Conservation (phyloP, 768 basidiomycete genomes). For the Tylopilus sp. region DNA sequence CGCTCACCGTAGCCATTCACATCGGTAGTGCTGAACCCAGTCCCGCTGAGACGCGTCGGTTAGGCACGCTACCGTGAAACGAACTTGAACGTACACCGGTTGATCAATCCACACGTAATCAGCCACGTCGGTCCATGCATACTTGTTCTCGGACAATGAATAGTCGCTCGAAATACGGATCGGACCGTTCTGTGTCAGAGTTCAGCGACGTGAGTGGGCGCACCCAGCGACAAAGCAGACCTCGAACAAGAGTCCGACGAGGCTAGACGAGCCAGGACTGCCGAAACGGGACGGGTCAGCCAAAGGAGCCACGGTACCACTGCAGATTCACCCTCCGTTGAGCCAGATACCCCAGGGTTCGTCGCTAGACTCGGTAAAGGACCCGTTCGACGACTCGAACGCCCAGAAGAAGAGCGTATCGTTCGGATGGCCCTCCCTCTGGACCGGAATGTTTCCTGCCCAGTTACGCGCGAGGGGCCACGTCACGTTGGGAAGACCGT, state of each 20-base stretch:
- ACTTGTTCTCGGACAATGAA: slow-evolving; percentile 45
- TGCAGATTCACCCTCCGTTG: slow-evolving; percentile 70
- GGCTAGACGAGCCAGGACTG: slow-evolving; percentile 69
- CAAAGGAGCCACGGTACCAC: neutral
- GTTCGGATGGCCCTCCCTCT: slow-evolving; percentile 57
- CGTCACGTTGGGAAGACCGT: slow-evolving; percentile 57
- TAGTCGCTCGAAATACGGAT: slow-evolving; percentile 54
- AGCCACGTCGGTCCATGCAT: slow-evolving; percentile 56
- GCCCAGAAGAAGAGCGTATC: slow-evolving; percentile 66
- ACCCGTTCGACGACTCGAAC: slow-evolving; percentile 54
- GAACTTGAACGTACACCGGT: slow-evolving; percentile 45
- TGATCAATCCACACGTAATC: slow-evolving; percentile 77
- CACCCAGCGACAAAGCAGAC: slow-evolving; percentile 31
- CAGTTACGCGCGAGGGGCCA: slow-evolving; percentile 50
- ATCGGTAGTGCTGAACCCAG: slow-evolving; percentile 65
- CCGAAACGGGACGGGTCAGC: neutral
- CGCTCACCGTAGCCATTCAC: slow-evolving; percentile 53
- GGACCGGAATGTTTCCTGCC: slow-evolving; percentile 63
- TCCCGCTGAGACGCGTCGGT: slow-evolving; percentile 39
- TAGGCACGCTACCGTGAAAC: neutral
- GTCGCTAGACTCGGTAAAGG: slow-evolving; percentile 43
- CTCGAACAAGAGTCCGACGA: slow-evolving; percentile 63
- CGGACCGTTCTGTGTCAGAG: slow-evolving; percentile 58
- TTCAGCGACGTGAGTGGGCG: neutral
- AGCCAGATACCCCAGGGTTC: slow-evolving; percentile 75